These are phyloP conservation scores for Quercus gilva DNA, from an alignment of 306 rosid species.

Conservation along the genomic window DNA sequence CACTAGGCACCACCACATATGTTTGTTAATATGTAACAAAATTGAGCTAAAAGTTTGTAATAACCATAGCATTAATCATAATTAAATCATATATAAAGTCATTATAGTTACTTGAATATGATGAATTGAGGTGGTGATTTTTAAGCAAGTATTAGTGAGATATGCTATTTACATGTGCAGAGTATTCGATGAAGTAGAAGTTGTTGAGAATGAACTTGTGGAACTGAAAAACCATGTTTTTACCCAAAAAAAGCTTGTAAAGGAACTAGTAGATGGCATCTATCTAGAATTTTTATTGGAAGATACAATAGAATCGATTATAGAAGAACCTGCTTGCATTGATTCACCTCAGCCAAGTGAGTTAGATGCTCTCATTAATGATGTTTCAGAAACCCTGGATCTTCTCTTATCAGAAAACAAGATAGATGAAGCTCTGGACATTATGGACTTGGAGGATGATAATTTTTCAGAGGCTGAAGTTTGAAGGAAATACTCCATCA, in stretches of 20 bases:
- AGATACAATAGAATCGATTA: slow-evolving; percentile 27
- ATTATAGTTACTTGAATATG: not conserved
- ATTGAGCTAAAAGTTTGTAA: not conserved
- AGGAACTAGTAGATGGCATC: slow-evolving; percentile 42
- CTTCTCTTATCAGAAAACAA: slow-evolving; percentile 51
- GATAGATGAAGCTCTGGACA: slow-evolving; percentile 55
- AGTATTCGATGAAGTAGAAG: slow-evolving; percentile 51
- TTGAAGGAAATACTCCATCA: slow-evolving; percentile 27
- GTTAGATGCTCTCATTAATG: slow-evolving; percentile 42
- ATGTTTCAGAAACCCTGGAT: slow-evolving; percentile 59
- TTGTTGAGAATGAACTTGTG: slow-evolving; percentile 50
- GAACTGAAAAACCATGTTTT: slow-evolving; percentile 53
- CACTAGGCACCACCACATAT: not conserved
- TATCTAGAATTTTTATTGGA: slow-evolving; percentile 40
- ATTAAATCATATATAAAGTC: not conserved
- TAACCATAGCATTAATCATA: not conserved
- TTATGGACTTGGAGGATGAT: slow-evolving; percentile 52
- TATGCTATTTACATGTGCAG: slow-evolving; percentile 38
- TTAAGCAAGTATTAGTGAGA: not conserved
- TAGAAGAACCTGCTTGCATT: slow-evolving; percentile 22
- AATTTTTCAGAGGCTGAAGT: slow-evolving; percentile 36
- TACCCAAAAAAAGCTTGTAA: slow-evolving; percentile 53
- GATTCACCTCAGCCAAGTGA: slow-evolving; percentile 30
- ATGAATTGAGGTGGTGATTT: not conserved
- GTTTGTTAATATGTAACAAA: not conserved